Base-by-base conservation (phyloP, 2,329 filamentous ascomycete species). In the Bipolaris bicolor region DNA sequence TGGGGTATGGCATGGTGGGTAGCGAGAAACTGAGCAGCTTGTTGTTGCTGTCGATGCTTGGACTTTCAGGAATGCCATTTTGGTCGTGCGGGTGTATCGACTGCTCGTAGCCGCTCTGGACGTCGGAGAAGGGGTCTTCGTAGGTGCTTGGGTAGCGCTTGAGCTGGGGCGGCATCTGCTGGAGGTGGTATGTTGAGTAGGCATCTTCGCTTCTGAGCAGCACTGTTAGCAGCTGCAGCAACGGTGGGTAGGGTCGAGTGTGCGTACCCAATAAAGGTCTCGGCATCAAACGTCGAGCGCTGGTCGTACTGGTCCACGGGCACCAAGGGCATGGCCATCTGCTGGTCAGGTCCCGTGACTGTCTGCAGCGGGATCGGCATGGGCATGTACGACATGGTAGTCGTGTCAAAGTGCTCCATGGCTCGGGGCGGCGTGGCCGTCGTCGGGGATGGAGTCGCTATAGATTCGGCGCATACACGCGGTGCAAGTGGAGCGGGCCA, bases 31-130 rank as follows among this genome's bases (percentile, higher is more conserved):
- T 79, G 48, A 83, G 76, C 20, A 83, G 77, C 72, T 82, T 83
- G 74, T 88, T 84, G 72, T 88, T 86, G 66, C 84, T 84, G 57
- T 88, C 85, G 69, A 88, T 86, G 36, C 83, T 86, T 26, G 84
- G 81, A 60, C 82, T 82, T 59, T 84, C 81, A 39, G 80, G 76
- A 22, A 68, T 60, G 61, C 75, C 71, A 59, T 73, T 74, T 37
- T 80, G 79, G 48, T 85, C 81, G 50, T 76, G 76, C 11, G 77
- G 72, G 61, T 79, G 77, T 31, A 75, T 63, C n/a, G 75, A 75
- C 46, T 75, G 76, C 39, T 82, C 80, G 64, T 81, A 82, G 39
- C 74, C 73, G 72, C 81, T 82, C 52, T 82, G 77, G 18, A 79
- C 77, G 58, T 83, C 80, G 47, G 80, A 82, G 74, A 81, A 82